These are phyloP conservation scores for Marsdenia floribunda DNA, from an alignment of 257 asterid species.

Conservation along the genomic window DNA sequence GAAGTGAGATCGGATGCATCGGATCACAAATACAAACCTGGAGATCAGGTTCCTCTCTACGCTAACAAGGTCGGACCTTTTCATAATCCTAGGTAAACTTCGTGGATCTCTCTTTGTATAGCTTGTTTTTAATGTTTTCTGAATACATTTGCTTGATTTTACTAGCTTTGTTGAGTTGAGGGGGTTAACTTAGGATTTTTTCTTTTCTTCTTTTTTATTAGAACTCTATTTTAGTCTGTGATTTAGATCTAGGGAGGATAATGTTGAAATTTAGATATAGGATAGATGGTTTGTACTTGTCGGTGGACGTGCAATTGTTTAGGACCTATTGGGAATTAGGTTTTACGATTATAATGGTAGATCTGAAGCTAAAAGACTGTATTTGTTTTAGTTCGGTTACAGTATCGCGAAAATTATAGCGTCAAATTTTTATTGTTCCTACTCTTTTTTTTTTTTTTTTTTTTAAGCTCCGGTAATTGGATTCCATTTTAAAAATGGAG, in stretches of 20 bases:
- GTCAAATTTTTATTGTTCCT: background rate
- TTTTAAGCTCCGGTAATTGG: background rate
- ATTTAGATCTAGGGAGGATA: background rate
- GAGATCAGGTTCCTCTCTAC: constrained; percentile 33
- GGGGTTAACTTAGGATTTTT: background rate
- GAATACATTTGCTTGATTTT: background rate
- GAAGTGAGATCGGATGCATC: constrained; percentile 35
- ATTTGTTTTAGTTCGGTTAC: background rate
- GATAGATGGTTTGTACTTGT: background rate
- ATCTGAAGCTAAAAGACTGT: constrained; percentile 6
- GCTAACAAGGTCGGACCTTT: constrained; percentile 46
- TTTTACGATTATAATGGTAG: background rate
- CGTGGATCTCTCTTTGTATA: background rate
- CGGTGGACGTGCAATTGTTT: background rate
- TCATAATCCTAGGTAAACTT: constrained; percentile 37
- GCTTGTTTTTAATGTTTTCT: background rate
- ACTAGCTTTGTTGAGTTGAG: background rate
- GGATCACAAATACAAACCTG: constrained; percentile 29
- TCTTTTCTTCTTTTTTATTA: background rate
- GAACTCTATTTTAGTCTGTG: background rate
- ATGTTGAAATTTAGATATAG: background rate
- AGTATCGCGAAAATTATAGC: background rate
- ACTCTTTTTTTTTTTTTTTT: background rate
- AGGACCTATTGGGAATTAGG: background rate
- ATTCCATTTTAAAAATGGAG: background rate